Percentiles rank a stretch among this genome's conserved stretches.
These are phyloP conservation scores for Globisporangium recalcitrans DNA, from an alignment of 352 stramenopile species.

Conservation along the genomic window DNA sequence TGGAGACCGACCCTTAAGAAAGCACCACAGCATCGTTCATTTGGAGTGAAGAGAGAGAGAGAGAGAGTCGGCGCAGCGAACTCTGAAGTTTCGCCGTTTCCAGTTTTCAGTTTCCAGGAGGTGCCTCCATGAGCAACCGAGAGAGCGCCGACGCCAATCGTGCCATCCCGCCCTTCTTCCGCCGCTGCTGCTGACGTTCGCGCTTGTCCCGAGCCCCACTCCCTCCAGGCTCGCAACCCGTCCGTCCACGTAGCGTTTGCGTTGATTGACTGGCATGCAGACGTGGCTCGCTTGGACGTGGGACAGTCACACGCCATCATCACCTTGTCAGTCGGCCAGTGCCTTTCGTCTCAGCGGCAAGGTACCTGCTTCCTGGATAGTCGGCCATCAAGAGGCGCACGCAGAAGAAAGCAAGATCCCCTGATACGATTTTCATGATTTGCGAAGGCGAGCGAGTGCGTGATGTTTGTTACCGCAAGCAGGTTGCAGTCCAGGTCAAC, in stretches of 20 bases:
- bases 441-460: background rate
- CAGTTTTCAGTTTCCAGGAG: background rate
- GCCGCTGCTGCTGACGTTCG: background rate
- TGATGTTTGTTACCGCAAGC: background rate
- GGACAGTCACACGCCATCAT: slow-evolving; percentile 5
- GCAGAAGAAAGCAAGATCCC: background rate
- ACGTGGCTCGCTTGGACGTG: background rate
- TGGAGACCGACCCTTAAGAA: background rate
- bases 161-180: background rate
- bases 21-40: background rate
- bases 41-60: slow-evolving; percentile 7
- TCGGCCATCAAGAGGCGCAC: background rate
- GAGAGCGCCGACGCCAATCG: slow-evolving; percentile 5
- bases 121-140: background rate
- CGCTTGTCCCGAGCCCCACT: background rate
- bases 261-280: background rate
- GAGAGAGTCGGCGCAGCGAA: slow-evolving; percentile 8
- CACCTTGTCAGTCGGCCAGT: background rate
- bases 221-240: background rate
- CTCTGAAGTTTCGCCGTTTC: slow-evolving; percentile 7
- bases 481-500: background rate
- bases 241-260: background rate
- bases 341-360: background rate
- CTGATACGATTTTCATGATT: background rate
- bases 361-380: background rate